Conservation (phyloP, 140 eudicot species). For the Cichorium intybus region DNA sequence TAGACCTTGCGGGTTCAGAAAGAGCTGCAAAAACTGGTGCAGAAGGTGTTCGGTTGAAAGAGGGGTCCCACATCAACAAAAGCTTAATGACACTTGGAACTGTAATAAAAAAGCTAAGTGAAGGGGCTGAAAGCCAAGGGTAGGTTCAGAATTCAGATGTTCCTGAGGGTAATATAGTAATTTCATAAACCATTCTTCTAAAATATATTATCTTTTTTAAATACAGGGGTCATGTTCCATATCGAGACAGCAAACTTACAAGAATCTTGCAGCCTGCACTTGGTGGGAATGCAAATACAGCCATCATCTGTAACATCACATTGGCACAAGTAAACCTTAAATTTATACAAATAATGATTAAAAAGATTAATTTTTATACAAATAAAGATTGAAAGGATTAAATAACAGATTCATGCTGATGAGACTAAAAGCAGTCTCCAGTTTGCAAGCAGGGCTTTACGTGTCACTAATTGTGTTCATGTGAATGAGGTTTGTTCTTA, state of each 20-base stretch:
- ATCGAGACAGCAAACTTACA: conserved; percentile 95
- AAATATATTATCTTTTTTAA: neutral
- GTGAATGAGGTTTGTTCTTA: conserved; percentile 62
- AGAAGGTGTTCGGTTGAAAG: conserved; percentile 90
- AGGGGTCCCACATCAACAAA: conserved; percentile 96
- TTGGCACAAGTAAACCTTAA: conserved; percentile 79
- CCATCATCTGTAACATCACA: conserved; percentile 95
- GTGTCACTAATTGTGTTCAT: conserved; percentile 92
- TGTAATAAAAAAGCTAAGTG: conserved; percentile 93
- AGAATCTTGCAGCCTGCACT: conserved; percentile 98
- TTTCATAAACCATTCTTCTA: neutral
- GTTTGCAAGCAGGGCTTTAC: conserved; percentile 98
- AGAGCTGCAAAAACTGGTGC: conserved; percentile 88
- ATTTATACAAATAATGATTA: neutral
- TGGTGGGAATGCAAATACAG: conserved; percentile 99
- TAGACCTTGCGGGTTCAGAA: conserved; percentile 98
- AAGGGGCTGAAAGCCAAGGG: conserved; percentile 99
- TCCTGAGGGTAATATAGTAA: conserved; percentile 1
- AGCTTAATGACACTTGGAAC: conserved; percentile 98
- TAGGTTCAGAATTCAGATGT: conserved; percentile 21
- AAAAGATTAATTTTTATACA: neutral
- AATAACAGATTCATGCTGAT: conserved; percentile 88
- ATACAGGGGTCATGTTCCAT: conserved; percentile 95
- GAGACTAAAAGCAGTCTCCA: conserved; percentile 99
- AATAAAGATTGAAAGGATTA: neutral